phyloP scores from a whole-genome alignment of 768 basidiomycete genomes.

The Crassisporium funariophilum region DNA sequence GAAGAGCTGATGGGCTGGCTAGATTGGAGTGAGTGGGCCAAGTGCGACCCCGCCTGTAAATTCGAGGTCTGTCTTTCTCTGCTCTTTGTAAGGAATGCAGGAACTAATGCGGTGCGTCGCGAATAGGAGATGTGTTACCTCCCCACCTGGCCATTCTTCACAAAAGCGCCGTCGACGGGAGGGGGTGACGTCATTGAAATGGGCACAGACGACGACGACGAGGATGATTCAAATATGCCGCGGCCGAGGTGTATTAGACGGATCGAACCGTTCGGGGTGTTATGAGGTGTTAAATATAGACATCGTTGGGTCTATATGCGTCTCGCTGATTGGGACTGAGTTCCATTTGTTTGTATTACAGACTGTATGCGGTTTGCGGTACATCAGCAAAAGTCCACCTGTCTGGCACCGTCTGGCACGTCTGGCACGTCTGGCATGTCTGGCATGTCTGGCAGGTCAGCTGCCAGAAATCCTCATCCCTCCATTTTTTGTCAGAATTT shows the following conservation, averaged over 20 bases:
- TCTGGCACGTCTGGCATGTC: too few species aligned
- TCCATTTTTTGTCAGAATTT: too few species aligned
- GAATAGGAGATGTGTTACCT: conserved; percentile 44
- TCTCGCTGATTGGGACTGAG: too few species aligned
- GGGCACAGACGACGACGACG: background rate
- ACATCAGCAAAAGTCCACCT: too few species aligned
- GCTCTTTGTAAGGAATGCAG: background rate
- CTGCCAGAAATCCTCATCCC: too few species aligned
- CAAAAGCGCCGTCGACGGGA: background rate
- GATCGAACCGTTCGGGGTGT: conserved; percentile 25
- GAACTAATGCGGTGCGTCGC: background rate
- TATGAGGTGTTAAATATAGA: too few species aligned
- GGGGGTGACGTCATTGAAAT: background rate
- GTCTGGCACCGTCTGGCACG: too few species aligned
- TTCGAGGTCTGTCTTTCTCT: conserved; percentile 38
- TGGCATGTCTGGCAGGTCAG: too few species aligned
- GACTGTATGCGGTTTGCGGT: too few species aligned
- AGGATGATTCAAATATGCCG: conserved; percentile 21
- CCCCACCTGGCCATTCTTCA: conserved; percentile 45
- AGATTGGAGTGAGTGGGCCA: conserved; percentile 54
- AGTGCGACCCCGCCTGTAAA: conserved; percentile 47
- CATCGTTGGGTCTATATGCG: too few species aligned
- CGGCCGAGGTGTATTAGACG: conserved; percentile 29
- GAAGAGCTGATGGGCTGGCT: conserved; percentile 48
- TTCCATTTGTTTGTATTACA: too few species aligned